phyloP scores from a whole-genome alignment of 306 rosid species.

The Purshia tridentata region DNA sequence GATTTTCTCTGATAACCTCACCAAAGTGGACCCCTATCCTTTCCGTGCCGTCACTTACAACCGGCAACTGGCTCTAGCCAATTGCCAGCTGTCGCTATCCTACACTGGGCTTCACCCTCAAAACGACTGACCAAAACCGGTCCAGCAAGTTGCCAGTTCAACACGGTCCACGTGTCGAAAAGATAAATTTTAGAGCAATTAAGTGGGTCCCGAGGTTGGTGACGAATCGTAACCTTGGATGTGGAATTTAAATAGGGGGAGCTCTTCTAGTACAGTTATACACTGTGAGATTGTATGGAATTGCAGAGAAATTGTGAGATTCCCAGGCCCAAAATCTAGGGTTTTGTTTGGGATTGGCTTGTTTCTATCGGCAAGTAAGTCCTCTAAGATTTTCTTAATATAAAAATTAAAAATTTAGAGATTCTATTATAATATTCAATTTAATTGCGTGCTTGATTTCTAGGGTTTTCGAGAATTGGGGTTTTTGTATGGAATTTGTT shows the following conservation, averaged over 20 bases:
- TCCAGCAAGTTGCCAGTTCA: slow-evolving; percentile 15
- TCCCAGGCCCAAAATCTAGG: slow-evolving; percentile 53
- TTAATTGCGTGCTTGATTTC: slow-evolving; percentile 20
- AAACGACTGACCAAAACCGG: neutral
- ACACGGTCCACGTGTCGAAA: slow-evolving; percentile 38
- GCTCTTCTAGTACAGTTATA: slow-evolving; percentile 21
- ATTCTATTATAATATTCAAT: slow-evolving; percentile 12
- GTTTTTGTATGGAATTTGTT: slow-evolving; percentile 16
- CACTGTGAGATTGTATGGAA: slow-evolving; percentile 12
- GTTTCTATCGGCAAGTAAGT: slow-evolving; percentile 23
- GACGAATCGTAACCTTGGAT: slow-evolving; percentile 40
- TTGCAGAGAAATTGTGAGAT: slow-evolving; percentile 49
- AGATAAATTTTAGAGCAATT: neutral
- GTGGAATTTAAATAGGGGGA: slow-evolving; percentile 30
- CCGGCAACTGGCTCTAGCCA: slow-evolving; percentile 39
- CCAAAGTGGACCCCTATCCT: neutral
- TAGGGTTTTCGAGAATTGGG: slow-evolving; percentile 37
- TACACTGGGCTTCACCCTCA: too few species aligned
- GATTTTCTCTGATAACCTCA: slow-evolving; percentile 26
- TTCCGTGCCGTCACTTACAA: slow-evolving; percentile 3
- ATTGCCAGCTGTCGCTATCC: neutral
- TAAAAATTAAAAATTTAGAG: too few species aligned
- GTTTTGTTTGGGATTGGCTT: slow-evolving; percentile 31
- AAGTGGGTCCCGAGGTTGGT: slow-evolving; percentile 38
- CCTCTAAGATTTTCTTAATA: neutral